These are phyloP conservation scores for Alternaria gansuensis DNA, from an alignment of 2,329 filamentous ascomycete genomes.

Conservation along the genomic window DNA sequence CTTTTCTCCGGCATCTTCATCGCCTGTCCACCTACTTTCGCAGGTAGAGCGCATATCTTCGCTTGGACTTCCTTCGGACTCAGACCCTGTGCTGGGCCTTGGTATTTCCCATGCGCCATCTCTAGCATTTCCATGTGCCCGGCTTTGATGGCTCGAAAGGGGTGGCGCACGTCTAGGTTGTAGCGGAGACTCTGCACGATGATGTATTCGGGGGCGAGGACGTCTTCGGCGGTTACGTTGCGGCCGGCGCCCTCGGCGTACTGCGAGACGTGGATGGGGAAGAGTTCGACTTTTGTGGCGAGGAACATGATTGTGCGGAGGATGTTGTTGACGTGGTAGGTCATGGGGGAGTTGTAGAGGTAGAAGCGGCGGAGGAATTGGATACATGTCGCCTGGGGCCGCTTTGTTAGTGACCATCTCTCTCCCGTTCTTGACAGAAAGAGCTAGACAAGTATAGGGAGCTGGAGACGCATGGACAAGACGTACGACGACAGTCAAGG, in stretches of 20 bases:
- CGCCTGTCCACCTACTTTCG: slow-evolving; percentile 24
- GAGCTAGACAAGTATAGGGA: background rate
- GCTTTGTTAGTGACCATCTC: slow-evolving; percentile 1
- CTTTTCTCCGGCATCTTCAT: slow-evolving; percentile 29
- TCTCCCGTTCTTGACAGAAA: background rate
- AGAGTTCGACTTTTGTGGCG: slow-evolving; percentile 89
- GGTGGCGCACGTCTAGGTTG: slow-evolving; percentile 91
- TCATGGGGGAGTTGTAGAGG: slow-evolving; percentile 94
- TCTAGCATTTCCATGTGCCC: slow-evolving; percentile 82
- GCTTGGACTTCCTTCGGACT: slow-evolving; percentile 37
- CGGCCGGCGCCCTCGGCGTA: slow-evolving; percentile 61
- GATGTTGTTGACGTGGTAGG: slow-evolving; percentile 89
- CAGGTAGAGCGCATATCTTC: slow-evolving; percentile 43
- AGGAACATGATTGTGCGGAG: slow-evolving; percentile 92
- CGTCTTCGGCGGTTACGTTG: slow-evolving; percentile 76
- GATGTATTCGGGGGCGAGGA: slow-evolving; percentile 90
- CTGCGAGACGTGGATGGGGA: slow-evolving; percentile 71
- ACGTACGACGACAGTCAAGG: slow-evolving; percentile 66
- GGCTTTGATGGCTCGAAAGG: slow-evolving; percentile 86
- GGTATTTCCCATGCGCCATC: slow-evolving; percentile 68
- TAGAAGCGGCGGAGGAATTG: slow-evolving; percentile 96
- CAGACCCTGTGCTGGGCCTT: slow-evolving; percentile 34
- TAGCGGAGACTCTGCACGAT: slow-evolving; percentile 92
- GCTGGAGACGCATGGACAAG: no score
- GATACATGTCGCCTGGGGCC: slow-evolving; percentile 76